Conservation (phyloP, 129 eudicot genomes). For the Artemisia tridentata region DNA sequence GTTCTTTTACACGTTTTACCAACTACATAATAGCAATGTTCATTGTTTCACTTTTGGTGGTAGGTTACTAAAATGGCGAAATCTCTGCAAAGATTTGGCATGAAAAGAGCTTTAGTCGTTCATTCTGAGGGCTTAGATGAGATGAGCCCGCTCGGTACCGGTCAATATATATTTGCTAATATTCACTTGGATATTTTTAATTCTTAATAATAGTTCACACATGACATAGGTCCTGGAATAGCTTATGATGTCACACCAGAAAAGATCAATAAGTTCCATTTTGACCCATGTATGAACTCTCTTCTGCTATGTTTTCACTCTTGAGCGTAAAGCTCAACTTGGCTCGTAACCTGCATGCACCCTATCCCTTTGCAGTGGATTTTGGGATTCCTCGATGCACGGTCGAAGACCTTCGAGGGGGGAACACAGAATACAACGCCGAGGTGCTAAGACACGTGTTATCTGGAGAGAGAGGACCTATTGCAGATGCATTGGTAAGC, state of each 20-base stretch:
- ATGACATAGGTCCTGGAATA: conserved; percentile 66
- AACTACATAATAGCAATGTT: background rate
- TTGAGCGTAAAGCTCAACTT: background rate
- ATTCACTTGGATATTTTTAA: background rate
- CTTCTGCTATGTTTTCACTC: background rate
- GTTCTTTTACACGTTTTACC: conserved; percentile 7
- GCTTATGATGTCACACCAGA: conserved; percentile 66
- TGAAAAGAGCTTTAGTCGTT: conserved; percentile 89
- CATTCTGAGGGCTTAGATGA: conserved; percentile 89
- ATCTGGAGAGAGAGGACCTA: conserved; percentile 68
- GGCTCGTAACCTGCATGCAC: background rate
- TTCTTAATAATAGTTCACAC: conserved; percentile 10
- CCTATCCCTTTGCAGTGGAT: conserved; percentile 53
- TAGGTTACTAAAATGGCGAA: conserved; percentile 85
- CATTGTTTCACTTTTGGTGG: conserved; percentile 12
- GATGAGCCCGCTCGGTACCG: conserved; percentile 82
- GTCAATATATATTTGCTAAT: background rate
- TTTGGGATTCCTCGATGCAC: conserved; percentile 90
- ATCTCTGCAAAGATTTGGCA: conserved; percentile 79
- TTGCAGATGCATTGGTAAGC: conserved; percentile 88
- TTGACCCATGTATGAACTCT: conserved; percentile 60
- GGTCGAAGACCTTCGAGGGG: conserved; percentile 63
- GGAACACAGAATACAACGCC: conserved; percentile 67
- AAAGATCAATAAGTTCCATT: conserved; percentile 58
- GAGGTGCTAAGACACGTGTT: conserved; percentile 53